Evolutionary conservation across 2,329 filamentous ascomycete genomes (phyloP).

Genomic region (Colletotrichum trifolii): DNA sequence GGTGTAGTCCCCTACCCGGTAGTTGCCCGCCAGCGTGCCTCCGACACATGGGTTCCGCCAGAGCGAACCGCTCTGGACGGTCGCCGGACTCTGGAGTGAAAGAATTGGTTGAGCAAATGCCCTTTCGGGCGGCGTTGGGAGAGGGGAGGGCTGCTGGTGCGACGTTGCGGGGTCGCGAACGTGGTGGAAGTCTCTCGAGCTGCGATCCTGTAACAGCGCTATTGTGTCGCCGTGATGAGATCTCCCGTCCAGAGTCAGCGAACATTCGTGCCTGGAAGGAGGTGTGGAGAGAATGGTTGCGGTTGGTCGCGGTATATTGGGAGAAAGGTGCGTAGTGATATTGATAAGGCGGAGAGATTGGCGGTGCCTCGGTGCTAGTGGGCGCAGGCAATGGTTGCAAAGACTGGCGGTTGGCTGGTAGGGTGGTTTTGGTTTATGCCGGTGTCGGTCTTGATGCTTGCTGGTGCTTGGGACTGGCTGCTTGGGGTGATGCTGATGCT

Average conservation of each 20-base stretch:
- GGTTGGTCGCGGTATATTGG: slow-evolving; percentile 24
- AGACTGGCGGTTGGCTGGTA: background rate
- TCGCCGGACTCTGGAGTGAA: slow-evolving; percentile 71
- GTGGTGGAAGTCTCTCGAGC: slow-evolving; percentile 36
- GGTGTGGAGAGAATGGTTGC: slow-evolving; percentile 36
- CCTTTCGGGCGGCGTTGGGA: slow-evolving; percentile 62
- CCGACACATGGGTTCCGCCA: slow-evolving; percentile 80
- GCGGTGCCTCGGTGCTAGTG: background rate
- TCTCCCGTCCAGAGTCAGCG: slow-evolving; percentile 42
- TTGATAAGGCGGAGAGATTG: slow-evolving; percentile 13
- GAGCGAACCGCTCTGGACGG: slow-evolving; percentile 81
- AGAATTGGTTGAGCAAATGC: slow-evolving; percentile 66
- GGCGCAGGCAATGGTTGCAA: too few species aligned
- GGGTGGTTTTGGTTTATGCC: background rate
- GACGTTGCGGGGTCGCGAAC: slow-evolving; percentile 42
- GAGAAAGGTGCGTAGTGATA: slow-evolving; percentile 5
- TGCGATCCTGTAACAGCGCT: slow-evolving; percentile 32
- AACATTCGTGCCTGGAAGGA: slow-evolving; percentile 42
- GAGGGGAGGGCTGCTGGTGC: slow-evolving; percentile 31
- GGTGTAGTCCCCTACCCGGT: slow-evolving; percentile 79
- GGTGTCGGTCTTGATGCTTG: background rate
- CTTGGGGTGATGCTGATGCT: slow-evolving; percentile 3
- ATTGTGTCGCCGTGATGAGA: slow-evolving; percentile 34
- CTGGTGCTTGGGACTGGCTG: background rate
- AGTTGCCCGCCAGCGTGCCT: slow-evolving; percentile 79